phyloP scores from a whole-genome alignment of 1,284 basidiomycete species.

The Schizophyllum commune region DNA sequence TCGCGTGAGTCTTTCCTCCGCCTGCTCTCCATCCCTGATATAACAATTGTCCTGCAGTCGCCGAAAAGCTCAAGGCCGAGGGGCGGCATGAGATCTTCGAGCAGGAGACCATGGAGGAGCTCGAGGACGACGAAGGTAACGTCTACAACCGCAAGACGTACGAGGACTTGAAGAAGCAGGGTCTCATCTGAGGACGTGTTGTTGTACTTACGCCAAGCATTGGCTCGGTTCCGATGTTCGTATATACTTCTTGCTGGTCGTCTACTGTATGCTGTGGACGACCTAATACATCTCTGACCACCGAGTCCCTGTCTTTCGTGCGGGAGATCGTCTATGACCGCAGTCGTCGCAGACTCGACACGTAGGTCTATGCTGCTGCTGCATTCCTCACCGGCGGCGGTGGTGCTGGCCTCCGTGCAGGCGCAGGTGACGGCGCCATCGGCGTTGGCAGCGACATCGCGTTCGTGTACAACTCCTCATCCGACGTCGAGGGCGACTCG shows the following conservation, averaged over 20 bases:
- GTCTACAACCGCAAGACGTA: conserved; percentile 91
- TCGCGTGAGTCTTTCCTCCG: conserved; percentile 52
- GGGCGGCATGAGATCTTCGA: conserved; percentile 86
- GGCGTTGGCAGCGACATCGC: conserved; percentile 53
- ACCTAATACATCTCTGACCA: neutral
- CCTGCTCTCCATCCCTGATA: neutral
- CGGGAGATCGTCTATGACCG: neutral
- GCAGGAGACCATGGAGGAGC: conserved; percentile 92
- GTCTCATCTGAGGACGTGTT: conserved; percentile 51
- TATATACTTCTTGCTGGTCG: neutral
- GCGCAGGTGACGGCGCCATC: conserved; percentile 30
- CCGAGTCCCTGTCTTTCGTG: conserved; percentile 13
- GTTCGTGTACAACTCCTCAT: conserved; percentile 72
- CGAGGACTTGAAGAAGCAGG: conserved; percentile 88
- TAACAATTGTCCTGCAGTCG: conserved; percentile 45
- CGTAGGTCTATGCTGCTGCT: no score
- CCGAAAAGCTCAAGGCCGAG: conserved; percentile 92
- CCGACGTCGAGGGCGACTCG: conserved; percentile 71
- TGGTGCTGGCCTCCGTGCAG: conserved; percentile 30
- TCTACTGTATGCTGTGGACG: neutral
- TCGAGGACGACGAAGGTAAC: conserved; percentile 95
- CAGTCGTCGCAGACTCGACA: no score
- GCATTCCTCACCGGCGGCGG: conserved; percentile 24
- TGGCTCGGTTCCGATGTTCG: neutral
- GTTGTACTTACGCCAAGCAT: neutral